Conservation (phyloP, 2,329 filamentous ascomycete genomes). For the Botryotinia convoluta region DNA sequence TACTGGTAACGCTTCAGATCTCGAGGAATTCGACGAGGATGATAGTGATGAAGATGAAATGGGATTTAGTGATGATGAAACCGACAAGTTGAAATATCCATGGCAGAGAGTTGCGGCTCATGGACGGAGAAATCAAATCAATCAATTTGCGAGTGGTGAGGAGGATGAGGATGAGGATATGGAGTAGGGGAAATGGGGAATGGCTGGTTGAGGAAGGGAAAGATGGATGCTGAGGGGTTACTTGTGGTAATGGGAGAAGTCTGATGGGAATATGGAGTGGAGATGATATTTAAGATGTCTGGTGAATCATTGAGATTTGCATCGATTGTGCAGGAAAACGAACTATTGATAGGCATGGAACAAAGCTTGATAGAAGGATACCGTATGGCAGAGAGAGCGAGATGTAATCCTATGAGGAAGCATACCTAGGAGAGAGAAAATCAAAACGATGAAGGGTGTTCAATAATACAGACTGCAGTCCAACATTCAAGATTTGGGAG, state of each 20-base stretch:
- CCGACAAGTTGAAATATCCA: slow-evolving; percentile 31
- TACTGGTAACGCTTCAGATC: slow-evolving; percentile 39
- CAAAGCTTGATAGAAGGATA: not conserved
- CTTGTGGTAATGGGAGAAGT: not conserved
- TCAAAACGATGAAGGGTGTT: not conserved
- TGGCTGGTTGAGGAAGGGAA: not conserved
- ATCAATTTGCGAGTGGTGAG: not conserved
- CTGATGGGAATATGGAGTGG: not conserved
- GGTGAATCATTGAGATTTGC: not conserved
- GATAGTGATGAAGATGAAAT: slow-evolving; percentile 31
- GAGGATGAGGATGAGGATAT: slow-evolving; percentile 11
- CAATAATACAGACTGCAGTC: not conserved
- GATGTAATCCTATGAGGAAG: not conserved
- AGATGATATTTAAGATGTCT: not conserved
- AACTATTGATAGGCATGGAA: not conserved
- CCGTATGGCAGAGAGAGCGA: not conserved
- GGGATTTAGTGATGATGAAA: slow-evolving; percentile 33
- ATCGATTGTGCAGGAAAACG: not conserved
- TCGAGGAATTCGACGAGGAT: slow-evolving; percentile 35
- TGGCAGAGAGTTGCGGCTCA: slow-evolving; percentile 26
- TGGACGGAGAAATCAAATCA: not conserved
- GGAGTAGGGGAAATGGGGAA: not conserved
- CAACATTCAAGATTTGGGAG: not conserved
- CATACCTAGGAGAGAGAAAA: not conserved
- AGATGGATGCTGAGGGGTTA: not conserved